Base-by-base conservation (phyloP, 2,329 filamentous ascomycete species). In the Colletotrichum incanum region DNA sequence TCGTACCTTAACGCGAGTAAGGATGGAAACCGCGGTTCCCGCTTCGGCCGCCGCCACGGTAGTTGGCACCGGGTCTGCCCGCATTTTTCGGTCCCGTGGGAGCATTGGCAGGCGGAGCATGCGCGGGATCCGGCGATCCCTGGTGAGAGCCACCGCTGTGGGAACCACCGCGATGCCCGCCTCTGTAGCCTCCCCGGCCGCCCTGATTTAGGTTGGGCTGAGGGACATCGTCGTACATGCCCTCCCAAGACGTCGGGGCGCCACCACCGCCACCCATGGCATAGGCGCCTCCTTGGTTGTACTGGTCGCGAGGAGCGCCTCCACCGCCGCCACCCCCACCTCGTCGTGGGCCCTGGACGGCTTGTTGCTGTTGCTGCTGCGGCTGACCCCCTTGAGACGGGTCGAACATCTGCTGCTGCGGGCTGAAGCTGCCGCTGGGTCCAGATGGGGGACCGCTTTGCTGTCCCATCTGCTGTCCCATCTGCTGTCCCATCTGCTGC, bases 71-170 rank as follows among this genome's bases (percentile, higher is more conserved):
- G 1, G 95, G 94, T 79, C 93, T 93, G 34, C 95, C 95, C 1
- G 95, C 94, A 78, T 98, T 99, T 88, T 97, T 97, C 5, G 96
- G 96, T 0, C 96, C 96, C 0, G 96, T 99, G 0, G 96, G 96
- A 7, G 96, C 90, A 74, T 89, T 90, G 67, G 82, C 85, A 2
- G 89, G 88, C 31, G 84, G 83, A 28, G 83, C 83, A 73, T 89
- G 87, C 31, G 82, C 79, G 1, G 87, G 83, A 55, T 82, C 80
- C 50, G 83, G 80, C 62, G 81, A 82, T 47, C 81, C 82, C 65
- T 84, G 82, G 63, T 83, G 79, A 70, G 82, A 84, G 70, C 82
- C 82, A 77, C 82, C 82, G 76, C 82, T 83, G 79, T 83, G 76
- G 34, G 82, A 82, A 37, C 81, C 80, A 50, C 77, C 77, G 43